Evolutionary conservation across 345 rosid genomes (phyloP).

Genomic region (Lumnitzera littorea): DNA sequence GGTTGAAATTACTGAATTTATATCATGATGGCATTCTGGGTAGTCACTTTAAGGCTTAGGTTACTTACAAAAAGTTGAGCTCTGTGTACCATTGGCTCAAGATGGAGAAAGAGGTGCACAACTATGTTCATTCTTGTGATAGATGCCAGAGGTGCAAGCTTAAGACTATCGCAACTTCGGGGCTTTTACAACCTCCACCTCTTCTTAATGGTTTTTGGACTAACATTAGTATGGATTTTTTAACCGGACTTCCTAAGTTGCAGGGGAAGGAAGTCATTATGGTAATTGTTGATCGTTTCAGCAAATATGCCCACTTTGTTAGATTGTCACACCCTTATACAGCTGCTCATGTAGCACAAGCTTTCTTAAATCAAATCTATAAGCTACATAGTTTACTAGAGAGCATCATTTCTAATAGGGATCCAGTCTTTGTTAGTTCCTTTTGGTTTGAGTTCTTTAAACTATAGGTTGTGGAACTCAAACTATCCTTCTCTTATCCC

Average conservation of each 20-base stretch:
- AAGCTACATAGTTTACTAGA: not conserved
- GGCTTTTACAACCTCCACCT: too few species aligned
- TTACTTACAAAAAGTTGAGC: too few species aligned
- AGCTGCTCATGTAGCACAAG: not conserved
- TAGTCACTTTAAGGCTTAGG: too few species aligned
- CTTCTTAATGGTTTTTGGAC: not conserved
- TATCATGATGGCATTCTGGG: too few species aligned
- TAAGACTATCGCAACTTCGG: too few species aligned
- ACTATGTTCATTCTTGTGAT: not conserved
- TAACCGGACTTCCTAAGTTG: not conserved
- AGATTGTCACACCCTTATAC: not conserved
- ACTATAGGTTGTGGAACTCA: not conserved
- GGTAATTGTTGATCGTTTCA: not conserved
- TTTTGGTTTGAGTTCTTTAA: too few species aligned
- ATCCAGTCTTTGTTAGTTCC: too few species aligned
- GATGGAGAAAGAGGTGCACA: not conserved
- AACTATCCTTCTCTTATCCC: not conserved
- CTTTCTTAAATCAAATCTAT: not conserved
- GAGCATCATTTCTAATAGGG: not conserved
- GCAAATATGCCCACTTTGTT: not conserved
- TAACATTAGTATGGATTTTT: not conserved
- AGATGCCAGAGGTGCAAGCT: too few species aligned
- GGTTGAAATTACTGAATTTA: too few species aligned
- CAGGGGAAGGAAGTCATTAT: not conserved
- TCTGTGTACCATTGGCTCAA: not conserved